Conservation (phyloP, 2,329 filamentous ascomycete species). For the Neopestalotiopsis clavispora region DNA sequence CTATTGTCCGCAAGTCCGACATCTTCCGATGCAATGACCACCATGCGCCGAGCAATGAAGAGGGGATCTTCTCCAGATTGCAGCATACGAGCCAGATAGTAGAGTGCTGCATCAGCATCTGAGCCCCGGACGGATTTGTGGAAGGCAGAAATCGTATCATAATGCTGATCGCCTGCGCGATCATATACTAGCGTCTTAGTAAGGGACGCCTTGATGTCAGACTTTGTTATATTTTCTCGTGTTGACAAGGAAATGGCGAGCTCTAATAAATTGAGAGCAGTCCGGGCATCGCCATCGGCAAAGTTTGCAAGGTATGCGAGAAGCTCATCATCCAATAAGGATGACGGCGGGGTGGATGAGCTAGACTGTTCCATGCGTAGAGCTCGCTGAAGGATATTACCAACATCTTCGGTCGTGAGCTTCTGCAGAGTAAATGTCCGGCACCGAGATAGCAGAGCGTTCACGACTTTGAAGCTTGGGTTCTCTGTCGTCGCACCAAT, state of each 20-base stretch:
- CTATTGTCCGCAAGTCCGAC: conserved; percentile 87
- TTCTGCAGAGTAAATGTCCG: conserved; percentile 86
- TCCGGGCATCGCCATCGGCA: conserved; percentile 90
- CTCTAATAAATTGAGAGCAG: conserved; percentile 89
- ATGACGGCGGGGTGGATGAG: conserved; percentile 42
- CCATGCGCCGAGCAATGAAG: conserved; percentile 89
- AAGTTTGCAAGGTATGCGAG: conserved; percentile 83
- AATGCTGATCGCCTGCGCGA: conserved; percentile 92
- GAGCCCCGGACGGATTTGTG: conserved; percentile 93
- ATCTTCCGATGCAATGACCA: conserved; percentile 94
- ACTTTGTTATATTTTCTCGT: conserved; percentile 69
- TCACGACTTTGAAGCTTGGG: conserved; percentile 90
- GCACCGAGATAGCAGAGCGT: conserved; percentile 85
- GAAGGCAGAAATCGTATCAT: conserved; percentile 95
- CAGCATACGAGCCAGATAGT: conserved; percentile 95
- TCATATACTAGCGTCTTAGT: conserved; percentile 96
- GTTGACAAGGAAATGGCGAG: conserved; percentile 80
- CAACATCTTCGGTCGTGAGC: conserved; percentile 73
- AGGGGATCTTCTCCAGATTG: conserved; percentile 92
- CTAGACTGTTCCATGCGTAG: conserved; percentile 61
- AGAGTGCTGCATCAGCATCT: conserved; percentile 85
- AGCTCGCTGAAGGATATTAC: conserved; percentile 77
- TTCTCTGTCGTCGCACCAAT: conserved; percentile 98
- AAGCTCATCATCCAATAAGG: conserved; percentile 77
- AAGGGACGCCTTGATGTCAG: conserved; percentile 78